Evolutionary conservation across 2,329 filamentous ascomycete genomes (phyloP).

Genomic region (Alternaria sp.): DNA sequence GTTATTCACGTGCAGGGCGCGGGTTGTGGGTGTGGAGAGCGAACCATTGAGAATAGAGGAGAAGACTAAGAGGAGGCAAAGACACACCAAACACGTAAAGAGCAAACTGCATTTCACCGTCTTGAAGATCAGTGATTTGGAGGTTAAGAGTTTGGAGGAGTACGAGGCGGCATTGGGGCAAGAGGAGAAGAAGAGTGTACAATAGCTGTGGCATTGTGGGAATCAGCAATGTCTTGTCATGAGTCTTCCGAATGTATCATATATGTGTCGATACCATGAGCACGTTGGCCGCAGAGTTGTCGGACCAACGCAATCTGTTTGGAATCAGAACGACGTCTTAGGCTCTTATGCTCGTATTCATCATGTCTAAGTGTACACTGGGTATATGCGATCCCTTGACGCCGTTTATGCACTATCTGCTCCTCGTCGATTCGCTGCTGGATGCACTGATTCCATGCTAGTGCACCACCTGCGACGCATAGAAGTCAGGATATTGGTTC

Average conservation of each 20-base stretch:
- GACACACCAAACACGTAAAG: constrained; percentile 74
- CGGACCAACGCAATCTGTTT: neutral
- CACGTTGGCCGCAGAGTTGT: neutral
- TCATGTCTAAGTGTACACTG: constrained; percentile 14
- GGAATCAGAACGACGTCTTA: neutral
- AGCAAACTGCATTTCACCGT: constrained; percentile 95
- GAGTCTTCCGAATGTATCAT: constrained; percentile 24
- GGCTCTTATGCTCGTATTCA: constrained; percentile 3
- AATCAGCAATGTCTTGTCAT: neutral
- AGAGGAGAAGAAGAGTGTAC: constrained; percentile 9
- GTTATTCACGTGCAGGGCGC: constrained; percentile 84
- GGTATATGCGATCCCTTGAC: constrained; percentile 13
- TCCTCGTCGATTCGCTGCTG: neutral
- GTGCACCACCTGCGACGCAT: constrained; percentile 54
- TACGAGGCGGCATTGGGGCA: constrained; percentile 53
- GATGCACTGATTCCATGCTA: constrained; percentile 17
- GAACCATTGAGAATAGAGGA: constrained; percentile 66
- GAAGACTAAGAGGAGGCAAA: constrained; percentile 71
- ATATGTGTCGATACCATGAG: constrained; percentile 21
- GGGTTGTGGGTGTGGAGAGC: constrained; percentile 83
- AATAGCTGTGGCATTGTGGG: constrained; percentile 9
- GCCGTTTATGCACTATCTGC: constrained; percentile 9
- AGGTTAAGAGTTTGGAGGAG: constrained; percentile 68
- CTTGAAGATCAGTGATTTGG: constrained; percentile 82
- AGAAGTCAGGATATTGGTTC: constrained; percentile 74